Evolutionary conservation across 164 flowering plant genomes (phyloP).

Genomic region (Vitis rotundifolia): DNA sequence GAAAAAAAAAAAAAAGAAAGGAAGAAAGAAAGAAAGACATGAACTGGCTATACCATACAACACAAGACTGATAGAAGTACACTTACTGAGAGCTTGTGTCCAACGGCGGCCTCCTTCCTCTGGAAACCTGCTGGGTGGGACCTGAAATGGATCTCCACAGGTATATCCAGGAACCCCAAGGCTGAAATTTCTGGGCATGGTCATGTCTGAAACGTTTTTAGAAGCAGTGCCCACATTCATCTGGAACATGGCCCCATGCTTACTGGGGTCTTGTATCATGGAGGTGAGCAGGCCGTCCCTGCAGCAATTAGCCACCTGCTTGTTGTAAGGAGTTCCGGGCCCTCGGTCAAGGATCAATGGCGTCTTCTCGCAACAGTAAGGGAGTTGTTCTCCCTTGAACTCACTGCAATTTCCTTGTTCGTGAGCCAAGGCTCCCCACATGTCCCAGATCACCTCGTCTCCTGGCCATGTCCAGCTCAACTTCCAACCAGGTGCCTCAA

Average conservation of each 20-base stretch:
- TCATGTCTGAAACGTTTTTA: neutral
- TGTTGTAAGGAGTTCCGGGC: slow-evolving; percentile 56
- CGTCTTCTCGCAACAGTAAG: slow-evolving; percentile 58
- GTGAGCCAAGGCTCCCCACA: slow-evolving; percentile 66
- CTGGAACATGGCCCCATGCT: slow-evolving; percentile 38
- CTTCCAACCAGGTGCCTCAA: slow-evolving; percentile 73
- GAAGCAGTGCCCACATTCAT: slow-evolving; percentile 40
- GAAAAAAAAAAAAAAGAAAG: neutral
- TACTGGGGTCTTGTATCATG: slow-evolving; percentile 49
- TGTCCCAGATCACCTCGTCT: slow-evolving; percentile 62
- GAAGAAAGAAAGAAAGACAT: neutral
- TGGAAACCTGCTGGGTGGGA: slow-evolving; percentile 42
- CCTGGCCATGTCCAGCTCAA: slow-evolving; percentile 59
- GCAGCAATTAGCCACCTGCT: slow-evolving; percentile 67
- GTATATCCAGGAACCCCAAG: slow-evolving; percentile 73
- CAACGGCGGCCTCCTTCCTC: slow-evolving; percentile 48
- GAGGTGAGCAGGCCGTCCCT: slow-evolving; percentile 69
- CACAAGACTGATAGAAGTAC: slow-evolving; percentile 20
- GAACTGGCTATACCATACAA: neutral
- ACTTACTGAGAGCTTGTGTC: slow-evolving; percentile 67
- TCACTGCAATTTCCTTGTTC: slow-evolving; percentile 66
- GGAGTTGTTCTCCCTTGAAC: slow-evolving; percentile 23
- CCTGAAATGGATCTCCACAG: slow-evolving; percentile 46
- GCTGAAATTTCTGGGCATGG: slow-evolving; percentile 47
- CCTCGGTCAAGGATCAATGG: slow-evolving; percentile 53